These are phyloP conservation scores for Inga laurina DNA, from an alignment of 306 rosid species.

Conservation along the genomic window DNA sequence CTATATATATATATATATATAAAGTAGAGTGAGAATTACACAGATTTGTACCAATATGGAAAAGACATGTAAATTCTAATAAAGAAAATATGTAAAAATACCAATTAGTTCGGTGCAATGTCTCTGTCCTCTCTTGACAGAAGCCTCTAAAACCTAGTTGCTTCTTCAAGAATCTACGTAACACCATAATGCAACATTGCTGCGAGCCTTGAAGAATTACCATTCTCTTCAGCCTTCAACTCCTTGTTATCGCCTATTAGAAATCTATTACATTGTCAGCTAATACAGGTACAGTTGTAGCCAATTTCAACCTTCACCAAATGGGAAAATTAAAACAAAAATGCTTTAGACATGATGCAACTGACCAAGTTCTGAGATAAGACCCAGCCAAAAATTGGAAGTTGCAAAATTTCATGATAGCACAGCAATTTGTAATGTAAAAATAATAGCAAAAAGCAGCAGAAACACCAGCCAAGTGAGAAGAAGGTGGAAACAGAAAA, in stretches of 20 bases:
- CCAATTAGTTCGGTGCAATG: constrained; percentile 33
- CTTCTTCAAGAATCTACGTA: constrained; percentile 64
- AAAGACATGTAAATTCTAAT: too few relatives aligned
- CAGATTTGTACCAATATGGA: too few relatives aligned
- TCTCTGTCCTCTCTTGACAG: constrained; percentile 41
- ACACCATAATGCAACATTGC: constrained; percentile 76
- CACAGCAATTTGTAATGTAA: not conserved
- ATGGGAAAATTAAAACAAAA: not conserved
- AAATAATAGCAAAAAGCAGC: not conserved
- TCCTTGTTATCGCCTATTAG: constrained; percentile 63
- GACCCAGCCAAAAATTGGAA: not conserved
- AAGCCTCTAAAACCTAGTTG: constrained; percentile 37
- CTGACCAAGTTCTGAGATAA: not conserved
- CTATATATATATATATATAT: too few relatives aligned
- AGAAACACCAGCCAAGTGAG: constrained; percentile 49
- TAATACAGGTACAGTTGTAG: not conserved
- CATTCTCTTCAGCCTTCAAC: constrained; percentile 76
- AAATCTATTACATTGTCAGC: constrained; percentile 24
- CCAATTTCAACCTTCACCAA: not conserved
- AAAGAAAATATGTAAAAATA: too few relatives aligned
- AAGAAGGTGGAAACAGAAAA: constrained; percentile 45
- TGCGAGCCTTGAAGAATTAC: constrained; percentile 57
- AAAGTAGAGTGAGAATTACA: too few relatives aligned
- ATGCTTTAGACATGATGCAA: not conserved
- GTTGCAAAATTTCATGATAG: not conserved